phyloP scores from a whole-genome alignment of 306 rosid species.

The Begonia fuchsioides region DNA sequence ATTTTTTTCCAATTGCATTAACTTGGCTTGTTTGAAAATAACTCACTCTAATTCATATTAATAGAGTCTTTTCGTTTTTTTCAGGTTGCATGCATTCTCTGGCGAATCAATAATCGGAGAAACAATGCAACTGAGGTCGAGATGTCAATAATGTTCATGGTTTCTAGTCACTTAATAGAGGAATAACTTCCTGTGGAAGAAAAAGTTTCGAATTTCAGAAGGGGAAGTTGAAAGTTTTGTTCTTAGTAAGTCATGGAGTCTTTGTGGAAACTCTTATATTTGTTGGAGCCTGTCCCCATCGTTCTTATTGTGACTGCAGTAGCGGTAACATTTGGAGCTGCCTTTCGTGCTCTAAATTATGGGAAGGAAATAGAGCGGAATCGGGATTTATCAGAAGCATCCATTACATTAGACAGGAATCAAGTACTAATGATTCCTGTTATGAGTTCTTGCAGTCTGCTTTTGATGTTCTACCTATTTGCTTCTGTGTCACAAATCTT shows the following conservation, averaged over 20 bases:
- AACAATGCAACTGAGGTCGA: conserved; percentile 48
- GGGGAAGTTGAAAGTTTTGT: background rate
- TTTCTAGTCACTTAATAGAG: background rate
- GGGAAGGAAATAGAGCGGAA: conserved; percentile 97
- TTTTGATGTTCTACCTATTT: conserved; percentile 95
- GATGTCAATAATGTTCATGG: conserved; percentile 4
- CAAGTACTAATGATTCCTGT: conserved; percentile 96
- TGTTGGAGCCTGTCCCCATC: conserved; percentile 89
- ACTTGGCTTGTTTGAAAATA: background rate
- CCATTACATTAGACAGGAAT: conserved; percentile 78
- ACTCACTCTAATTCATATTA: background rate
- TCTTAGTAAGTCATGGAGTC: conserved; percentile 48
- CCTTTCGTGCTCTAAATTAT: conserved; percentile 83
- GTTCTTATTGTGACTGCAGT: conserved; percentile 75
- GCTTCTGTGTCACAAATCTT: conserved; percentile 86
- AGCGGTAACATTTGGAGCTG: conserved; percentile 85
- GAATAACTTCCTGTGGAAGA: conserved; percentile 5
- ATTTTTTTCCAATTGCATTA: background rate
- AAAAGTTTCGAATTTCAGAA: conserved; percentile 7
- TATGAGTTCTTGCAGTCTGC: conserved; percentile 92
- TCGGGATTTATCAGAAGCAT: conserved; percentile 65
- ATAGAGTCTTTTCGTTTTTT: conserved; percentile 6
- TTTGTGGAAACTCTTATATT: conserved; percentile 58
- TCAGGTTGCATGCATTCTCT: conserved; percentile 72
- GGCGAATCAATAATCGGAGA: conserved; percentile 21